These are phyloP conservation scores for Linaria vulgaris DNA, from an alignment of 257 asterid species.

Conservation along the genomic window DNA sequence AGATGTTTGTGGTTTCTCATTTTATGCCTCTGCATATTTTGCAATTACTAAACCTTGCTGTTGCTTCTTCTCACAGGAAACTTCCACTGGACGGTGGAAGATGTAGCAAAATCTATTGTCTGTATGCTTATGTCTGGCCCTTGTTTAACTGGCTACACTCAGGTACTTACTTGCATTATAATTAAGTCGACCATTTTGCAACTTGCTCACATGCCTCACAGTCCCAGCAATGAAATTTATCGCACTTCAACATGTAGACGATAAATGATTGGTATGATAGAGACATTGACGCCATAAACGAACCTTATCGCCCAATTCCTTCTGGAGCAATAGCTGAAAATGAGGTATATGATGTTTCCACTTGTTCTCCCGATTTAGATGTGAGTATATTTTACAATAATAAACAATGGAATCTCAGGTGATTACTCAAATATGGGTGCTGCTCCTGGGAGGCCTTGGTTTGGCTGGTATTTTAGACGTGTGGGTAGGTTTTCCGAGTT, in stretches of 20 bases:
- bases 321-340: conserved; percentile 80
- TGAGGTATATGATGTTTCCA: conserved; percentile 52
- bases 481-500: conserved; percentile 88
- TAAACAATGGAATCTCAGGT: conserved; percentile 50
- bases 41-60: conserved; percentile 14
- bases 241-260: conserved; percentile 49
- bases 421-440: conserved; percentile 94
- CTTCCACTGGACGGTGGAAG: conserved; percentile 85
- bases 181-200: conserved; percentile 9
- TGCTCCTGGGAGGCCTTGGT: conserved; percentile 84
- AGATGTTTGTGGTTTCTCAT: neutral
- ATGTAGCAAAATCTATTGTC: conserved; percentile 79
- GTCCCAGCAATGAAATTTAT: conserved; percentile 17
- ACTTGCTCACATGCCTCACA: conserved; percentile 23
- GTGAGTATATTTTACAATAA: conserved; percentile 21
- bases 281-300: conserved; percentile 93
- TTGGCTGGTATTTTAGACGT: conserved; percentile 82
- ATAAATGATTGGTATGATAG: conserved; percentile 96
- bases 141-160: conserved; percentile 91
- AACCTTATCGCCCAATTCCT: conserved; percentile 97
- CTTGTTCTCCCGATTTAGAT: conserved; percentile 20
- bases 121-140: conserved; percentile 98
- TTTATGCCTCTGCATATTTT: conserved; percentile 7
- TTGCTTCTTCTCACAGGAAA: conserved; percentile 50
- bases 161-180: conserved; percentile 45